Conservation (phyloP, 768 basidiomycete species). For the Termitomyces sp. region DNA sequence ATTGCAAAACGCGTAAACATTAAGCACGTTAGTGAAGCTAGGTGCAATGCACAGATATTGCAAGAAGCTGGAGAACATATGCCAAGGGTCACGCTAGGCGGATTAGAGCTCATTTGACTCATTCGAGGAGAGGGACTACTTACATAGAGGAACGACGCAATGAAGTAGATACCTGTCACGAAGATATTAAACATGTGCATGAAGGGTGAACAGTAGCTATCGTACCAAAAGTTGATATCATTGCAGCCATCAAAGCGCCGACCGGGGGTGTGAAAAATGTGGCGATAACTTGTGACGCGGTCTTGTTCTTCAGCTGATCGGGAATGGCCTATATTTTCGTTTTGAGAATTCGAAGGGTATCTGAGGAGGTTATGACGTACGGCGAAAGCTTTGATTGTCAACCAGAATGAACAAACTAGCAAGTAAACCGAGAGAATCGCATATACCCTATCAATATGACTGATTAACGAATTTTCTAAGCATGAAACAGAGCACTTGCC, state of each 20-base stretch:
- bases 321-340: conserved; percentile 43
- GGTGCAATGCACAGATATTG: conserved; percentile 90
- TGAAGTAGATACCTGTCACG: conserved; percentile 64
- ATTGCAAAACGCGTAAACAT: conserved; percentile 97
- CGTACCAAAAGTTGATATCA: conserved; percentile 82
- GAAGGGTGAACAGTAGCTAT: background rate
- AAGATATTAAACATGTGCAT: background rate
- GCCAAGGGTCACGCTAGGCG: conserved; percentile 88
- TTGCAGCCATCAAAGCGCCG: conserved; percentile 78
- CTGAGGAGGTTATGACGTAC: conserved; percentile 30
- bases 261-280: conserved; percentile 72
- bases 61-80: conserved; percentile 91
- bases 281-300: conserved; percentile 39
- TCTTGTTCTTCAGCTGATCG: conserved; percentile 39
- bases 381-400: conserved; percentile 75
- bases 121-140: conserved; percentile 22
- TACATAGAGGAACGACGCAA: conserved; percentile 82
- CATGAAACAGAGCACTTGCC: conserved; percentile 34
- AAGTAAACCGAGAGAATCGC: conserved; percentile 81
- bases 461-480: background rate
- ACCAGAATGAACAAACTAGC: conserved; percentile 78
- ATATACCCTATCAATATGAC: conserved; percentile 56
- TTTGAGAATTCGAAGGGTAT: background rate
- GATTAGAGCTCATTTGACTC: background rate
- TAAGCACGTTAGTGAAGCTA: conserved; percentile 91